Base-by-base conservation (phyloP, 2,329 filamentous ascomycete species). In the Diaporthe velutina region DNA sequence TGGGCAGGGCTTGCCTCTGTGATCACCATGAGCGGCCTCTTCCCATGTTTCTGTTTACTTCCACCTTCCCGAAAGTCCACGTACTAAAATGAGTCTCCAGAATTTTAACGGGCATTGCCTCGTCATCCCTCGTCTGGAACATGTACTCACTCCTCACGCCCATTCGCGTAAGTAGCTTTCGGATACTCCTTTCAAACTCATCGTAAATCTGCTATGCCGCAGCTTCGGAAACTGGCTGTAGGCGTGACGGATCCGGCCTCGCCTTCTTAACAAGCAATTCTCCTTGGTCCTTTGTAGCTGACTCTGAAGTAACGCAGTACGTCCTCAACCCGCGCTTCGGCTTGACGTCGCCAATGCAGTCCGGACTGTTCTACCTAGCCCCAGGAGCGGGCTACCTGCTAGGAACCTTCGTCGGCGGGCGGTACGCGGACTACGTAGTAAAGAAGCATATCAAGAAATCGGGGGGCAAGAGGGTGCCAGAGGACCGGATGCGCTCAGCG, bases 271-370 rank as follows among this genome's bases (percentile, higher is more conserved):
- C n/a, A 4, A 12, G 50, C 50, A 35, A n/a, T 22, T n/a, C 2
- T 22, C 30, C 10, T 38, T 22, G 13, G 4, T 13, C 30, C 10
- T 28, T 60, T 4, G 15, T 25, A 19, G 33, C 48, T 68, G 33
- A 68, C 64, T 22, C 13, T 38, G 28, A 25, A 33, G 0, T 8
- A 17, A 12, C 17, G 6, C 12, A 68, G 64, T 93, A 93, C 78
- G 90, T 94, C 17, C 86, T 94, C 25, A 94, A 94, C 78, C 92
- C 93, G 0, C 90, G 93, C 71, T 94, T 94, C 84, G 79, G 90
- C 71, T 87, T 94, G 19, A 89, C 88, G 0, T 87, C 87, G 0
- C 92, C 93, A 0, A 87, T 94, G 30, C 89, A 93, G 79, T 89
- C 88, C 0, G 92, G 91, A 0, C 86, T 94, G 4, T 93, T 94